phyloP scores from a whole-genome alignment of 306 rosid species.

The Benincasa hispida region DNA sequence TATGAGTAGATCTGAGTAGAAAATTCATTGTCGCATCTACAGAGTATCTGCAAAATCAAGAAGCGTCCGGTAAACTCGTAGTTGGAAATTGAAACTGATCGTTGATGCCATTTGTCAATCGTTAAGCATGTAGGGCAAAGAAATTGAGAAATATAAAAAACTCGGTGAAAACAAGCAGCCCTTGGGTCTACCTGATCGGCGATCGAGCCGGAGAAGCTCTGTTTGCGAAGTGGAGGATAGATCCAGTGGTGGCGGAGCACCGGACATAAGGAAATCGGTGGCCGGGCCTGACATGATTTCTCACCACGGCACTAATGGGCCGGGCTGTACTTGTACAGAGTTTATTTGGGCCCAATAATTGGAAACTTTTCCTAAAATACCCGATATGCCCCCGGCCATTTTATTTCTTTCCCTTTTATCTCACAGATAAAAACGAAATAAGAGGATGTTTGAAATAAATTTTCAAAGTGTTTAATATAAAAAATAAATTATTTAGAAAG shows the following conservation, averaged over 20 bases:
- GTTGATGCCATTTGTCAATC: not conserved
- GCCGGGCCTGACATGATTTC: not conserved
- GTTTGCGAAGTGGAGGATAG: not conserved
- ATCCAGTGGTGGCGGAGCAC: slow-evolving; percentile 8
- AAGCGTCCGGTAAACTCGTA: not conserved
- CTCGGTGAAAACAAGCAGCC: not conserved
- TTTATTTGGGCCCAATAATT: not conserved
- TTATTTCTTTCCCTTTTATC: not conserved
- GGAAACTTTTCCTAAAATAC: not conserved
- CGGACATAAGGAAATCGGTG: not conserved
- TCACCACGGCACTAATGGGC: not conserved
- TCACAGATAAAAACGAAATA: no score
- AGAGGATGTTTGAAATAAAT: no score
- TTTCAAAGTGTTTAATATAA: no score
- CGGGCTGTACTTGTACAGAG: not conserved
- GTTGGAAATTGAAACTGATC: not conserved
- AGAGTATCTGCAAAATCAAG: slow-evolving; percentile 18
- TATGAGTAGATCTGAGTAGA: slow-evolving; percentile 42
- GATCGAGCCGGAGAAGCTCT: slow-evolving; percentile 3
- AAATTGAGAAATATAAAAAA: not conserved
- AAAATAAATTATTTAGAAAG: no score
- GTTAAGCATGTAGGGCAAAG: not conserved
- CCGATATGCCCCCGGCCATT: not conserved
- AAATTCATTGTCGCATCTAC: slow-evolving; percentile 54
- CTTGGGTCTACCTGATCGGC: slow-evolving; percentile 2